Evolutionary conservation across 2,329 filamentous ascomycete species (phyloP), one percentile per base, ranked within the genome.

Genomic region (Sclerotinia sclerotiorum): DNA sequence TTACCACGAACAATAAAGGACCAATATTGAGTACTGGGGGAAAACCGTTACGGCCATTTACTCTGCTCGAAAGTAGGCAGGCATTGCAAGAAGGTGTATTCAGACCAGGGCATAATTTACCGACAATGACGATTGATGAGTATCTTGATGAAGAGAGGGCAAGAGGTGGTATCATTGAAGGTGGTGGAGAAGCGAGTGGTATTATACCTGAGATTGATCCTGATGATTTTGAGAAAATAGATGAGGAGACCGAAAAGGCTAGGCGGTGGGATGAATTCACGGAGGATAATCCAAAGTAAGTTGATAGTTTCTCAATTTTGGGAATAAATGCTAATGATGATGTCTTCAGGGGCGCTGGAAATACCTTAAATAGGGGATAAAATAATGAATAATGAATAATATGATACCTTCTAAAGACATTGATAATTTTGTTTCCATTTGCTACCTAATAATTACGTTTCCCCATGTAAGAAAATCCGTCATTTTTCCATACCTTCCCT

Each of bases 101-200:
- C 80, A 86, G 92, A 67, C 88, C 93, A 0, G 93, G 95, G 10
- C 95, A 99, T 78, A 97, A 92, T 79, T 81, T 99, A 69, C 95
- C 95, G 0, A 98, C 95, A 3, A 98, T 99, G 95, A 92, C 88
- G 1, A 97, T 99, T 70, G 95, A 99, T 74, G 95, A 99, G 81
- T 99, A 98, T 77, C 83, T 99, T 21, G 95, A 96, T 65, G 94
- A 98, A 79, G 95, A 98, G 81, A 86, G 86, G 76, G 85, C 87
- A 73, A 84, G 91, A 71, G 95, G 95, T 21, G 92, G 92, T 27
- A 94, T 99, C 69, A 92, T 98, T 67, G 91, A 97, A 77, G 95
- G 94, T 48, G 93, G 93, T 42, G 94, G 94, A 24, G 91, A 91
- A 75, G 87, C 90, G 72, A 91, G 88, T 73, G 87, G 85, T 21